These are phyloP conservation scores for Xylariaceae sp. DNA, from an alignment of 2,329 filamentous ascomycete genomes.

Conservation along the genomic window DNA sequence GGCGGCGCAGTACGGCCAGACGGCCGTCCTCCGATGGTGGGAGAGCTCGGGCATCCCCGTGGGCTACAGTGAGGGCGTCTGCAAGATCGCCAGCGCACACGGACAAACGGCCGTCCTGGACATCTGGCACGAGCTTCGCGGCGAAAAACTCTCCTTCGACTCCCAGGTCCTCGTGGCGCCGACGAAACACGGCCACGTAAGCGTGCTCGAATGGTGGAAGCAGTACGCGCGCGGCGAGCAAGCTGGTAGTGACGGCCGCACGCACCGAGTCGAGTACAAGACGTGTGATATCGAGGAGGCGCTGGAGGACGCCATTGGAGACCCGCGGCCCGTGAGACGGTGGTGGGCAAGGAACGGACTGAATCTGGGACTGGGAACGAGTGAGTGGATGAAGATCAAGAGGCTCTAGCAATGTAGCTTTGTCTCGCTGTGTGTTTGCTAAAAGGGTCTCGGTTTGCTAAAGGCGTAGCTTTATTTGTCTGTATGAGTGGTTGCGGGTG, in stretches of 20 bases:
- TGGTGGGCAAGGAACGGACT: slow-evolving; percentile 89
- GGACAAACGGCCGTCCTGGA: slow-evolving; percentile 80
- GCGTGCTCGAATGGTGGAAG: slow-evolving; percentile 91
- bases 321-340: slow-evolving; percentile 65
- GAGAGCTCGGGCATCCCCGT: slow-evolving; percentile 73
- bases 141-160: slow-evolving; percentile 69
- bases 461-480: too few species aligned
- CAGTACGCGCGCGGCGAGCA: slow-evolving; percentile 55
- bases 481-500: not conserved
- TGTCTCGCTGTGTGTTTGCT: not conserved
- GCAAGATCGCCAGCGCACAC: slow-evolving; percentile 77
- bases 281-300: slow-evolving; percentile 95
- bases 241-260: slow-evolving; percentile 44
- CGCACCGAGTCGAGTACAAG: slow-evolving; percentile 80
- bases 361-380: slow-evolving; percentile 74
- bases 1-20: slow-evolving; percentile 76
- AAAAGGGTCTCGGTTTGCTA: too few species aligned
- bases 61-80: slow-evolving; percentile 73
- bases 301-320: slow-evolving; percentile 74
- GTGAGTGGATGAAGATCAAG: slow-evolving; percentile 84
- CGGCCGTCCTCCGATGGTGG: slow-evolving; percentile 81
- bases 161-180: slow-evolving; percentile 78
- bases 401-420: slow-evolving; percentile 45
- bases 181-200: slow-evolving; percentile 78
- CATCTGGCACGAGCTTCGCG: slow-evolving; percentile 71